These are phyloP conservation scores for Calonectria ilicicola DNA, from an alignment of 2,329 filamentous ascomycete genomes.

Conservation along the genomic window DNA sequence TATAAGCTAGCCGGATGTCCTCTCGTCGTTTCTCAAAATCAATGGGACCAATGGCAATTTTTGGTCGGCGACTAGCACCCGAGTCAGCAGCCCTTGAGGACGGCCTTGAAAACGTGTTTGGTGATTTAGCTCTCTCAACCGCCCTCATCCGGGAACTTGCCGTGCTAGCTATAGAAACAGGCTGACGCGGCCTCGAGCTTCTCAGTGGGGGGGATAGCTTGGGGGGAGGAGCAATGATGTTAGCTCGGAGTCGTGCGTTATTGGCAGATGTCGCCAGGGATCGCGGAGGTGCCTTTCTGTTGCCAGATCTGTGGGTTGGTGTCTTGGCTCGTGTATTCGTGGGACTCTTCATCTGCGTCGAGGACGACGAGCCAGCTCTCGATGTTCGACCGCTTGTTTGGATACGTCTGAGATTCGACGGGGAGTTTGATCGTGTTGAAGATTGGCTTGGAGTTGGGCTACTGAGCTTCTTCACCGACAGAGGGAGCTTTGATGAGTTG, in stretches of 20 bases:
- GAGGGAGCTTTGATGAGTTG: constrained; percentile 57
- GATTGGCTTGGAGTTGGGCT: constrained; percentile 61
- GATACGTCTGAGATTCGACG: constrained; percentile 58
- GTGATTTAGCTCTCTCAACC: constrained; percentile 66
- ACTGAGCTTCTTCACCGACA: constrained; percentile 59
- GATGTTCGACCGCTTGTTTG: constrained; percentile 55
- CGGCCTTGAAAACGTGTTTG: constrained; percentile 49
- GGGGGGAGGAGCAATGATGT: constrained; percentile 76
- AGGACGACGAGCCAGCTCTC: constrained; percentile 46
- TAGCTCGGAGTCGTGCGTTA: constrained; percentile 75
- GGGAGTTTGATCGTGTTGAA: constrained; percentile 69
- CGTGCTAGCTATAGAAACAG: constrained; percentile 81
- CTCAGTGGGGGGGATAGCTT: constrained; percentile 83
- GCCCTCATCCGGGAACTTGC: constrained; percentile 76
- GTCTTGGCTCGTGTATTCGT: constrained; percentile 56
- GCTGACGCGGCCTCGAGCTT: constrained; percentile 84
- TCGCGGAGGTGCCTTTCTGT: constrained; percentile 55
- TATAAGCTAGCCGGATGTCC: constrained; percentile 87
- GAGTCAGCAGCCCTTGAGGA: constrained; percentile 49
- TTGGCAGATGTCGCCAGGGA: constrained; percentile 61
- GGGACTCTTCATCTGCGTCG: constrained; percentile 55
- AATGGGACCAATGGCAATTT: constrained; percentile 77
- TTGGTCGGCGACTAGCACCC: constrained; percentile 57
- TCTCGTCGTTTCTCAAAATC: constrained; percentile 87
- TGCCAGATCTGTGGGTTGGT: constrained; percentile 50